These are phyloP conservation scores for Neocucurbitaria cava DNA, from an alignment of 2,329 filamentous ascomycete genomes.

Conservation along the genomic window DNA sequence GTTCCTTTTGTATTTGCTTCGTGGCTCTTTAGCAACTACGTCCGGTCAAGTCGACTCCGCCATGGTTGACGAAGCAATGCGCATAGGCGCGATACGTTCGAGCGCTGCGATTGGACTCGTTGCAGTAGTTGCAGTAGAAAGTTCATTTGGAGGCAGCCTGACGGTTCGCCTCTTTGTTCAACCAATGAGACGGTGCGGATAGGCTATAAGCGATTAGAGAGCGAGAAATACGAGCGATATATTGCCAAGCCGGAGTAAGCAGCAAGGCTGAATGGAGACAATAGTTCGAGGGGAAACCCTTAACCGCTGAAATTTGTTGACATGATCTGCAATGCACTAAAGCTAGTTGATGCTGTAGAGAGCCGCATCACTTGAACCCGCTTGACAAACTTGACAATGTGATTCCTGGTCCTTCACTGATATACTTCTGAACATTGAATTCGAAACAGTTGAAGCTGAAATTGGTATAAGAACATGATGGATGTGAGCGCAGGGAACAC, in stretches of 20 bases:
- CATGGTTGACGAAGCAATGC: neutral
- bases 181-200: constrained; percentile 8
- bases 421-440: too few relatives aligned
- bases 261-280: neutral
- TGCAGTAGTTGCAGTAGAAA: neutral
- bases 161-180: neutral
- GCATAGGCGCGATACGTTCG: neutral
- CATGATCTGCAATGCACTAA: neutral
- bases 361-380: too few relatives aligned
- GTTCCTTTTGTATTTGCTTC: neutral
- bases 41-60: neutral
- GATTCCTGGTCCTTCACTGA: too few relatives aligned
- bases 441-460: too few relatives aligned
- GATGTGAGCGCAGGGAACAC: too few relatives aligned
- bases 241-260: neutral
- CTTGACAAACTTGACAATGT: too few relatives aligned
- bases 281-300: neutral
- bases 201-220: constrained; percentile 8
- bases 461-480: too few relatives aligned
- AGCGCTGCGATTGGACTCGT: neutral
- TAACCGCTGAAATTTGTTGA: neutral
- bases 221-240: constrained; percentile 7
- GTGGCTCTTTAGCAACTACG: neutral
- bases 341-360: too few relatives aligned
- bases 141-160: neutral